Percentiles rank a stretch among this genome's conserved stretches.
phyloP scores from a whole-genome alignment of 164 flowering plant species.

The Warburgia ugandensis region DNA sequence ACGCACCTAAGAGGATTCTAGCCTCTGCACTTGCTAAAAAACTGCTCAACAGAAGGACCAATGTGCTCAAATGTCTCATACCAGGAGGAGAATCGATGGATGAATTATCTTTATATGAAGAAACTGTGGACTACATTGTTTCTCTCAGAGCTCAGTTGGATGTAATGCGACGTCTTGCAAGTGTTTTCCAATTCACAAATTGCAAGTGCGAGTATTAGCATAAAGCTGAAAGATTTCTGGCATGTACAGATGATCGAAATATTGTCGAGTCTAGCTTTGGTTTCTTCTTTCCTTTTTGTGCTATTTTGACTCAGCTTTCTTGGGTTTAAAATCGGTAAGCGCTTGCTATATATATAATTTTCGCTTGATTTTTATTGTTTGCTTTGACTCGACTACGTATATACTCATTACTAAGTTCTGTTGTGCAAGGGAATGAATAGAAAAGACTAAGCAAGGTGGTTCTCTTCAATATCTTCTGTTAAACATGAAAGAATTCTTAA shows the following conservation, averaged over 20 bases:
- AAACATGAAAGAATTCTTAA: too few species aligned
- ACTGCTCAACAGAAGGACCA: conserved; percentile 46
- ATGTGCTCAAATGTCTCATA: conserved; percentile 42
- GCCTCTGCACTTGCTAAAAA: conserved; percentile 36
- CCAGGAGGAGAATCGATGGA: conserved; percentile 73
- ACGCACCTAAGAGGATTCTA: conserved; percentile 1
- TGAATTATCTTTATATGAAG: conserved; percentile 40
- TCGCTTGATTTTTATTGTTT: too few species aligned
- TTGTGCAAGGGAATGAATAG: too few species aligned
- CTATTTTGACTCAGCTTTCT: too few species aligned
- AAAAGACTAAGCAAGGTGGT: too few species aligned
- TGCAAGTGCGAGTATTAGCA: conserved; percentile 9
- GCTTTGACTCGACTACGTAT: too few species aligned
- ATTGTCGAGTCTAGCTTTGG: background rate
- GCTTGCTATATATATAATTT: too few species aligned
- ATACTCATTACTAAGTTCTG: too few species aligned
- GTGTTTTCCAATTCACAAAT: conserved; percentile 20
- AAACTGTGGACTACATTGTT: conserved; percentile 67
- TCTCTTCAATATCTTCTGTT: too few species aligned
- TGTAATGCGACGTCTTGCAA: conserved; percentile 56
- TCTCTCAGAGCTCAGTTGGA: conserved; percentile 66
- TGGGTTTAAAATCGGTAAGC: too few species aligned
- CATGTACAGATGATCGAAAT: conserved; percentile 27
- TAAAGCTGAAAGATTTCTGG: conserved; percentile 8
- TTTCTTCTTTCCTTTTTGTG: background rate